These are phyloP conservation scores for Lentinula boryana DNA, from an alignment of 768 basidiomycete genomes.

Conservation along the genomic window DNA sequence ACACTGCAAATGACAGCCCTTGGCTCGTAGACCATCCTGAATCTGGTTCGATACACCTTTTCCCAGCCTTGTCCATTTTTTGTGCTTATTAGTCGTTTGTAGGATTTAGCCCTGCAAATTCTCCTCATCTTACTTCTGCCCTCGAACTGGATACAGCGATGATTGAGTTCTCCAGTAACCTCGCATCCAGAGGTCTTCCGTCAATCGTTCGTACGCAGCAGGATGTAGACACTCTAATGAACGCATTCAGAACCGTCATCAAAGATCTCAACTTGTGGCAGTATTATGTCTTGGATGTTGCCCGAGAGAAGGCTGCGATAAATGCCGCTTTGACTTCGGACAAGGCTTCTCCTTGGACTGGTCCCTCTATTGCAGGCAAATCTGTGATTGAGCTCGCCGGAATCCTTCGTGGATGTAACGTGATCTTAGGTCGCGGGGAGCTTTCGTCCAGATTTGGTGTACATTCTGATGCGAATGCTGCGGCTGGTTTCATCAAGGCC, in stretches of 20 bases:
- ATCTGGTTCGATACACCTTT: conserved; percentile 54
- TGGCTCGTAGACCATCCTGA: conserved; percentile 95
- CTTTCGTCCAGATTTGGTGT: conserved; percentile 66
- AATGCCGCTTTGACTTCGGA: conserved; percentile 44
- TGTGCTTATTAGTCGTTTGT: background rate
- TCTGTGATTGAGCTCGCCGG: conserved; percentile 60
- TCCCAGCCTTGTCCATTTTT: background rate
- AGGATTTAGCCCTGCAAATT: conserved; percentile 90
- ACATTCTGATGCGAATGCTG: conserved; percentile 51
- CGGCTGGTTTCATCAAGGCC: conserved; percentile 72
- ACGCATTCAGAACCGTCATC: conserved; percentile 54
- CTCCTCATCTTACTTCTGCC: conserved; percentile 89
- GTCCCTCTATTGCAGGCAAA: conserved; percentile 52
- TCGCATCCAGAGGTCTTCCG: conserved; percentile 66
- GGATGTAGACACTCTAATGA: conserved; percentile 66
- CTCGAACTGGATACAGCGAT: conserved; percentile 88
- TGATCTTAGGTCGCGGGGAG: conserved; percentile 53
- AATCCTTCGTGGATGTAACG: conserved; percentile 45
- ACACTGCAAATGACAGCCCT: conserved; percentile 89
- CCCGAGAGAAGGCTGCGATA: conserved; percentile 55
- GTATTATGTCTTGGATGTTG: conserved; percentile 84
- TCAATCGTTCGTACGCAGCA: conserved; percentile 52
- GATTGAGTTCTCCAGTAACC: conserved; percentile 67
- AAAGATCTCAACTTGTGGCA: conserved; percentile 81
- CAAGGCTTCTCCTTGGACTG: conserved; percentile 52